Conservation (phyloP, 129 eudicot species). For the Daucus carota region DH1_v3.0 NC_030382.2:49669501-49670000, state of each 20-base stretch:
- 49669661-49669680: slow-evolving; percentile 37
- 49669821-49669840: background rate
- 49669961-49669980: background rate
- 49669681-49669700: background rate
- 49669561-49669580: slow-evolving; percentile 42
- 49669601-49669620: slow-evolving; percentile 86
- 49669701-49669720: background rate
- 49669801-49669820: background rate
- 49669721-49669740: background rate
- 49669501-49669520: slow-evolving; percentile 18
- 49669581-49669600: slow-evolving; percentile 46
- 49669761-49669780: background rate
- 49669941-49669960: background rate
- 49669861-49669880: background rate
- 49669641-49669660: slow-evolving; percentile 58
- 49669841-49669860: background rate
- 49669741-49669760: background rate
- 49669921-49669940: background rate
- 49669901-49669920: background rate
- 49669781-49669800: background rate
- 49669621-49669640: slow-evolving; percentile 71
- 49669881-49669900: background rate
- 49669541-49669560: slow-evolving; percentile 47
- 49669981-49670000: background rate
- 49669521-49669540: slow-evolving; percentile 30